Evolutionary conservation across 1,284 basidiomycete species (phyloP), one percentile per base, ranked within the genome.

Genomic region (Porodaedalea pini): DNA sequence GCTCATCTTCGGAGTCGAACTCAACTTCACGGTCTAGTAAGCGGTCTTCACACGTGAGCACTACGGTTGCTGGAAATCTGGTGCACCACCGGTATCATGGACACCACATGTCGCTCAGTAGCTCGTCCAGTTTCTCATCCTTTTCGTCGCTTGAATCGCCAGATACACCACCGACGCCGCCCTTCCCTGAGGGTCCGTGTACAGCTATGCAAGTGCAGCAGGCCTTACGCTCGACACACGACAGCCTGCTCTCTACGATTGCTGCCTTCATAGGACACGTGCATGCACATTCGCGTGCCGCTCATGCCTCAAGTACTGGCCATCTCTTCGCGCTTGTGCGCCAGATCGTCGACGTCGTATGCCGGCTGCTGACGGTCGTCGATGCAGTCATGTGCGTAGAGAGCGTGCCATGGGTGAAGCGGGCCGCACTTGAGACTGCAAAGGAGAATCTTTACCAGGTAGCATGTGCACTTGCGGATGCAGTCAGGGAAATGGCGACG

Each of bases 211-310:
- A 88, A 65, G 82, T 91, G 3, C 78, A 88, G 70, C 85, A 87
- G 54, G 80, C 82, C 3, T 75, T 92, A 27, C 83, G 86, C 19
- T 71, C 78, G 53, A 90, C 91, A 8, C 92, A 96, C 69, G 93
- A 96, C 67, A 85, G 90, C 59, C 89, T 97, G 62, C 77, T 98
- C 5, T 96, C 93, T 3, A 91, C 92, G 15, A 93, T 98, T 65
- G 95, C 96, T 10, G 94, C 94, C 2, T 95, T 99, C 70, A 96
- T 99, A 66, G 95, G 95, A 0, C 94, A 98, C 67, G 90, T 94
- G 1, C 95, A 99, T 68, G 92, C 91, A 13, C 92, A 98, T 75
- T 88, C 91, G 17, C 85, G 90, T 53, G 78, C 83, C 23, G 90
- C 90, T 17, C 93, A 97, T 70, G 91, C 94, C 0, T 92, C 93